These are phyloP conservation scores for Fraxinus albicans DNA, from an alignment of 305 asterid species.

Conservation along the genomic window DNA sequence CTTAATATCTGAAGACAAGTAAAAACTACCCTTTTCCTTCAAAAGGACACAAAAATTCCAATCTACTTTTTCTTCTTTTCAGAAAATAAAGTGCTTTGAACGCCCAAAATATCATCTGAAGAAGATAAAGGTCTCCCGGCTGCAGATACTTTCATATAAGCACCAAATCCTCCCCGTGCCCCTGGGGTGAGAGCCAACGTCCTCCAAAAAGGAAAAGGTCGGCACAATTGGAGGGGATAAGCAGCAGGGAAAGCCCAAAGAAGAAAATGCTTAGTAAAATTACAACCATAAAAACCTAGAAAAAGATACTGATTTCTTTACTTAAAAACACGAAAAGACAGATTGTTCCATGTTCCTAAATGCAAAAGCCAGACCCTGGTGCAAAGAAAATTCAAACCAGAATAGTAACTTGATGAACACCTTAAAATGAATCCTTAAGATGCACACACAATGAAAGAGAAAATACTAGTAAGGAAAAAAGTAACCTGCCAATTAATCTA, in stretches of 20 bases:
- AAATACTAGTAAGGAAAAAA: neutral
- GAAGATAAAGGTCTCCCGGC: neutral
- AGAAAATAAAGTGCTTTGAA: neutral
- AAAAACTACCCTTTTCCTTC: slow-evolving; percentile 1
- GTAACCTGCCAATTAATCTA: neutral
- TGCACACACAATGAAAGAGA: neutral
- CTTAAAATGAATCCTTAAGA: neutral
- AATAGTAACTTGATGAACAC: neutral
- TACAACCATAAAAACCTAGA: neutral
- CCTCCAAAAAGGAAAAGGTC: neutral
- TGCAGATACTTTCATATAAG: neutral
- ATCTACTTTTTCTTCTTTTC: neutral
- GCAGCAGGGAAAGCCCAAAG: neutral
- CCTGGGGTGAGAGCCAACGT: neutral
- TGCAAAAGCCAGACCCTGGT: neutral
- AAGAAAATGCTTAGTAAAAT: neutral
- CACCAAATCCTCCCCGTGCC: neutral
- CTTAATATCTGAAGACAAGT: neutral
- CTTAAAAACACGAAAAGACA: neutral
- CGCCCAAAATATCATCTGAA: neutral
- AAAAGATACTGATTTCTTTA: neutral
- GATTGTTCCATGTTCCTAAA: neutral
- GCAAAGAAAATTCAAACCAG: neutral
- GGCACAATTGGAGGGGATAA: neutral
- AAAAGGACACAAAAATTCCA: neutral